Percentiles rank a stretch among this genome's conserved stretches.
phyloP scores from a whole-genome alignment of 176 grass and related monocot species.

The Alopecurus myosuroides region DNA sequence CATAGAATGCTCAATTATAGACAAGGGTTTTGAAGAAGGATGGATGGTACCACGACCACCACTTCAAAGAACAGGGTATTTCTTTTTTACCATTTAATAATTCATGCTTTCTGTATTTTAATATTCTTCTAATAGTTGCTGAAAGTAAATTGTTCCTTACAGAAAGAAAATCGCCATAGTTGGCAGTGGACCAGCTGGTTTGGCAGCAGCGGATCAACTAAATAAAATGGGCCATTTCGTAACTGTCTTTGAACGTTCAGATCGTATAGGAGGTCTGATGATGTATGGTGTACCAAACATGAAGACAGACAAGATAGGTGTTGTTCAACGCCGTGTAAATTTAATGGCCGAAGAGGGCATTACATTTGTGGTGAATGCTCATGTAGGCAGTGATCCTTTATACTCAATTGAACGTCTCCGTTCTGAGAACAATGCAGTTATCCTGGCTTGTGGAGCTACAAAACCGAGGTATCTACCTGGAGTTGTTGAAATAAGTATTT shows the following conservation, averaged over 20 bases:
- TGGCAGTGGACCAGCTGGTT: constrained; percentile 87
- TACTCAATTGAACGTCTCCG: constrained; percentile 69
- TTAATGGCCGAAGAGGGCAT: constrained; percentile 90
- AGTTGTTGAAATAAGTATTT: not conserved
- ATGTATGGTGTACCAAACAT: constrained; percentile 99
- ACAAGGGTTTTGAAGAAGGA: constrained; percentile 94
- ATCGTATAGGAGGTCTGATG: constrained; percentile 95
- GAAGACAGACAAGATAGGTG: constrained; percentile 83
- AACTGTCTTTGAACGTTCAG: constrained; percentile 91
- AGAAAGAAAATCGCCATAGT: constrained; percentile 94
- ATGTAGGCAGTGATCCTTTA: constrained; percentile 64
- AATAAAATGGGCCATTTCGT: constrained; percentile 99
- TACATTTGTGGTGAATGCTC: constrained; percentile 88
- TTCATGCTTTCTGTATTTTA: not conserved
- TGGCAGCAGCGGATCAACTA: constrained; percentile 93
- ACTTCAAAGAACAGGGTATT: constrained; percentile 86
- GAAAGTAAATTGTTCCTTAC: constrained; percentile 25
- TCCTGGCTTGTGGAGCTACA: constrained; percentile 94
- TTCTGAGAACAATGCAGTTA: constrained; percentile 67
- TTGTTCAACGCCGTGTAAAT: constrained; percentile 92
- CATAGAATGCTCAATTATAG: constrained; percentile 97
- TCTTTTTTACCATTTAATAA: constrained; percentile 4
- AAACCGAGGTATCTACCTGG: constrained; percentile 65
- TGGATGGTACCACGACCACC: constrained; percentile 97
- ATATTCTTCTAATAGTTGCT: constrained; percentile 2